A percentile compares a stretch with the other conserved stretches of the same genome.
phyloP scores from a whole-genome alignment of 257 asterid species.

The Solanum acaule region DNA sequence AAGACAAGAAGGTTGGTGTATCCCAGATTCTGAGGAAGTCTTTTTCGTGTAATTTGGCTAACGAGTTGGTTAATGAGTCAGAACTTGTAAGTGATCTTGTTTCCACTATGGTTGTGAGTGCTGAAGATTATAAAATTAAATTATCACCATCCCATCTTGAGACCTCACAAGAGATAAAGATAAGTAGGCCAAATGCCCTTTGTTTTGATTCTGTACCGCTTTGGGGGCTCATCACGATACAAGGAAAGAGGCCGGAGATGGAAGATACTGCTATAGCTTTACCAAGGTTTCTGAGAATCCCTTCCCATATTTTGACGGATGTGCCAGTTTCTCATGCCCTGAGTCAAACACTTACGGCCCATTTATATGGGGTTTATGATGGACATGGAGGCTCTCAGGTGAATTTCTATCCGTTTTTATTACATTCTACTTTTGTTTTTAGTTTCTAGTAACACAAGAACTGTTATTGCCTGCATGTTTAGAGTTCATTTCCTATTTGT shows the following conservation, averaged over 20 bases:
- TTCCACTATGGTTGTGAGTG: slow-evolving; percentile 9
- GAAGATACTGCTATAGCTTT: slow-evolving; percentile 62
- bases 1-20: slow-evolving; percentile 13
- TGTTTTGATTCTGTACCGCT: slow-evolving; percentile 40
- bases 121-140: slow-evolving; percentile 28
- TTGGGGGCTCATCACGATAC: slow-evolving; percentile 64
- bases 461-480: not conserved
- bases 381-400: slow-evolving; percentile 97
- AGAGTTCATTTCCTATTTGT: not conserved
- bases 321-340: slow-evolving; percentile 15
- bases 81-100: slow-evolving; percentile 26
- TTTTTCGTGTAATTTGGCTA: slow-evolving; percentile 22
- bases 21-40: slow-evolving; percentile 19
- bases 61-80: slow-evolving; percentile 11
- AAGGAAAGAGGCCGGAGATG: slow-evolving; percentile 82
- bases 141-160: slow-evolving; percentile 31
- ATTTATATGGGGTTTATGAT: slow-evolving; percentile 79
- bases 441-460: not conserved
- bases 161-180: slow-evolving; percentile 34
- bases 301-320: slow-evolving; percentile 48
- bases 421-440: not conserved
- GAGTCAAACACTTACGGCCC: slow-evolving; percentile 35
- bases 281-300: slow-evolving; percentile 50
- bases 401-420: not conserved
- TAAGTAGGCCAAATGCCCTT: slow-evolving; percentile 12